Conservation (phyloP, 2,329 filamentous ascomycete species). For the Cladophialophora psammophila region DNA sequence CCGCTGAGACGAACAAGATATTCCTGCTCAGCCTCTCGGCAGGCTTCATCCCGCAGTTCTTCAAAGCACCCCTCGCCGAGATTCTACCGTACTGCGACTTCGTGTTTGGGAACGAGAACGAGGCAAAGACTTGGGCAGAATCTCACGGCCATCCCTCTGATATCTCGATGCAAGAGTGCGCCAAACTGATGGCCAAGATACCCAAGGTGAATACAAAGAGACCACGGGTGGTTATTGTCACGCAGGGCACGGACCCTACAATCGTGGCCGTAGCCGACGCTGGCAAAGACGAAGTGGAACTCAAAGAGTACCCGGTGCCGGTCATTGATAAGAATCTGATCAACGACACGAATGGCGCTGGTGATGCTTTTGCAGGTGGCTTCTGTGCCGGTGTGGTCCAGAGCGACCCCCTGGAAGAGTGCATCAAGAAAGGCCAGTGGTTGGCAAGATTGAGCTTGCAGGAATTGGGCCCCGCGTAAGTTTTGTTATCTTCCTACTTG, state of each 20-base stretch:
- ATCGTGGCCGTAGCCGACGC: slow-evolving; percentile 78
- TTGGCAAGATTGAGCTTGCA: slow-evolving; percentile 91
- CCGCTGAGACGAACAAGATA: slow-evolving; percentile 83
- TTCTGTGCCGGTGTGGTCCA: slow-evolving; percentile 89
- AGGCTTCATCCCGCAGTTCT: slow-evolving; percentile 96
- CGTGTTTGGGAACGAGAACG: slow-evolving; percentile 95
- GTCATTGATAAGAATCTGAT: slow-evolving; percentile 79
- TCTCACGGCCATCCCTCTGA: slow-evolving; percentile 76
- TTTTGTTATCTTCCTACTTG: slow-evolving; percentile 25
- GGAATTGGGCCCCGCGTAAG: slow-evolving; percentile 91
- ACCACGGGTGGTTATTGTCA: slow-evolving; percentile 87
- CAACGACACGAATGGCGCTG: slow-evolving; percentile 95
- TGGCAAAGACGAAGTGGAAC: slow-evolving; percentile 64
- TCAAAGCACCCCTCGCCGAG: slow-evolving; percentile 92
- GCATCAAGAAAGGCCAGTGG: slow-evolving; percentile 95
- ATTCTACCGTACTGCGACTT: slow-evolving; percentile 95
- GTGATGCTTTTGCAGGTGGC: slow-evolving; percentile 95
- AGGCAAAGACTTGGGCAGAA: slow-evolving; percentile 86
- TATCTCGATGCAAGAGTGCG: slow-evolving; percentile 66
- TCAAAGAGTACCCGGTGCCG: slow-evolving; percentile 82
- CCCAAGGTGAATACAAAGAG: slow-evolving; percentile 80
- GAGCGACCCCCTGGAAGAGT: slow-evolving; percentile 78
- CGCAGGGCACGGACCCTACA: slow-evolving; percentile 91
- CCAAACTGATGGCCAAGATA: slow-evolving; percentile 81
- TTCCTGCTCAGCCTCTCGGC: slow-evolving; percentile 93